Conservation (phyloP, 768 basidiomycete species). For the Leccinum variicolor region DNA sequence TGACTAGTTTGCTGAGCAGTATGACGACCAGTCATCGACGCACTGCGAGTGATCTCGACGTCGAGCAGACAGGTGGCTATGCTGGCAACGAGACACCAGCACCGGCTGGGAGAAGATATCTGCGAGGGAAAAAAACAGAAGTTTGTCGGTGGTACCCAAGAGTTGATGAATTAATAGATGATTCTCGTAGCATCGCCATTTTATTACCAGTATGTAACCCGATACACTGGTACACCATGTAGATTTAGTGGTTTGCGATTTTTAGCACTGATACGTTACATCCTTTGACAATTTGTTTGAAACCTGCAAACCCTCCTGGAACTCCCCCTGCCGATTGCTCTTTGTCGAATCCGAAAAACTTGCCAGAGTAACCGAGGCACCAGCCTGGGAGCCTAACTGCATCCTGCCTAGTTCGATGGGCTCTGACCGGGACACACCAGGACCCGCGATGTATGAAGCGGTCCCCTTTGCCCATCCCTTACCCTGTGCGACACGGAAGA, state of each 20-base stretch:
- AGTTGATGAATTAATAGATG: too few relatives aligned
- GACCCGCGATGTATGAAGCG: not conserved
- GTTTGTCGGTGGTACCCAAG: too few relatives aligned
- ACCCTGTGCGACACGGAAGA: not conserved
- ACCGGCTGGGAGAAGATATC: slow-evolving; percentile 55
- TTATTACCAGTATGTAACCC: too few relatives aligned
- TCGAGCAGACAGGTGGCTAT: slow-evolving; percentile 96
- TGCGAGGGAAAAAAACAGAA: too few relatives aligned
- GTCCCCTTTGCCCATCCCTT: not conserved
- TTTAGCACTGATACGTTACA: not conserved
- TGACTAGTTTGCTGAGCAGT: too few relatives aligned
- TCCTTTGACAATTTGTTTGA: not conserved
- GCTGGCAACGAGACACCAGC: slow-evolving; percentile 90
- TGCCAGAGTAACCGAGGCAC: not conserved
- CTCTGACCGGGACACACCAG: not conserved
- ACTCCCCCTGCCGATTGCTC: not conserved
- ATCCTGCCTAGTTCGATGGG: not conserved
- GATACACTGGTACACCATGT: too few relatives aligned
- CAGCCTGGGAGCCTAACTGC: not conserved
- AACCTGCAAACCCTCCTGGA: not conserved
- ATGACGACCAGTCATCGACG: too few relatives aligned
- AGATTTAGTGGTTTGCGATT: not conserved
- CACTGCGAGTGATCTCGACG: slow-evolving; percentile 40
- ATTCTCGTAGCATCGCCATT: too few relatives aligned
- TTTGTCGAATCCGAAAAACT: not conserved